phyloP scores from a whole-genome alignment of 2,329 filamentous ascomycete genomes.

The Fusarium annulatum region DNA sequence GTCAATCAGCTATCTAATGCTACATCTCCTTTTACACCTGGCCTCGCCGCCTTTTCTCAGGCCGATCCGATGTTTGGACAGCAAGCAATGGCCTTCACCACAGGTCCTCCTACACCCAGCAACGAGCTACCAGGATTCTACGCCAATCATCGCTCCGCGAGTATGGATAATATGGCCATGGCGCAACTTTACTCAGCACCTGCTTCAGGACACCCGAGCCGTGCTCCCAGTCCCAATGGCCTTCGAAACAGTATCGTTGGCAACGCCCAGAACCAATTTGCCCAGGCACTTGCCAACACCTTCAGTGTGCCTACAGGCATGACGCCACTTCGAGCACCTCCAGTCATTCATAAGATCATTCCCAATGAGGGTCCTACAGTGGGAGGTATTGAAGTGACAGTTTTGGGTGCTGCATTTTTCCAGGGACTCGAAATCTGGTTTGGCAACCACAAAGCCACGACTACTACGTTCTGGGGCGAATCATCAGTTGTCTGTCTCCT shows the following conservation, averaged over 20 bases:
- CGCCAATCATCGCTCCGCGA: constrained; percentile 67
- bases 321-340: constrained; percentile 58
- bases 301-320: constrained; percentile 61
- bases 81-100: constrained; percentile 58
- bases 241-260: constrained; percentile 59
- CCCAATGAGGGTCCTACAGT: constrained; percentile 83
- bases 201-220: constrained; percentile 77
- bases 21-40: constrained; percentile 66
- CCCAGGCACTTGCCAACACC: constrained; percentile 59
- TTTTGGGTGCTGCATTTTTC: constrained; percentile 83
- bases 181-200: constrained; percentile 78
- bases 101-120: constrained; percentile 74
- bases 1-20: constrained; percentile 54
- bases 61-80: constrained; percentile 59
- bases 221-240: constrained; percentile 77
- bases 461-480: constrained; percentile 84
- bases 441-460: constrained; percentile 72
- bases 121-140: constrained; percentile 70
- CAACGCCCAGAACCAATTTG: constrained; percentile 56
- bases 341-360: constrained; percentile 84
- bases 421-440: constrained; percentile 86
- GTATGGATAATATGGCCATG: constrained; percentile 72
- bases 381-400: constrained; percentile 88
- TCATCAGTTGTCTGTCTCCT: constrained; percentile 83
- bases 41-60: constrained; percentile 56